Evolutionary conservation across 176 grass and related monocot species (phyloP).

Genomic region (Triticum urartu): DNA sequence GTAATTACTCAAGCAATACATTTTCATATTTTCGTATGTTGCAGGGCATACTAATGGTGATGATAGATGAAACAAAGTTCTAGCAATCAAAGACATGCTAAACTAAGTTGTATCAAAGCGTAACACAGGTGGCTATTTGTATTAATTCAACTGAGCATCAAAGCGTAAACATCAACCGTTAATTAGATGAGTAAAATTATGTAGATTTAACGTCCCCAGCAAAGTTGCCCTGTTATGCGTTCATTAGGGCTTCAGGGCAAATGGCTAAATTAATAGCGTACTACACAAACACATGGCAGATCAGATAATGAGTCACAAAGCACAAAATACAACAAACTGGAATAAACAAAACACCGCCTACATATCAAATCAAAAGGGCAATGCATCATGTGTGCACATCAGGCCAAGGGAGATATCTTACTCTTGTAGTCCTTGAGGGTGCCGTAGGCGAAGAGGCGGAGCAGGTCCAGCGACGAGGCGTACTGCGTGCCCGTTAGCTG

Average conservation of each 20-base stretch:
- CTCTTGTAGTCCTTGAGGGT: slow-evolving; percentile 97
- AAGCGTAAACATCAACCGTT: background rate
- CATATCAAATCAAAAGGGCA: background rate
- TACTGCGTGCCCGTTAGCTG: slow-evolving; percentile 83
- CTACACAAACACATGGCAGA: background rate
- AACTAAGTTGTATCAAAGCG: too few species aligned
- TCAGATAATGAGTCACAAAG: background rate
- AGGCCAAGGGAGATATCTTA: slow-evolving; percentile 32
- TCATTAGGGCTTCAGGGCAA: background rate
- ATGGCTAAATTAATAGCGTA: background rate
- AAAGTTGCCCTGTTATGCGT: background rate
- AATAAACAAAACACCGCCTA: background rate
- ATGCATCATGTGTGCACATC: background rate
- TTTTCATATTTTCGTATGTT: background rate
- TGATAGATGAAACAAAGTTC: slow-evolving; percentile 15
- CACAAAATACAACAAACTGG: background rate
- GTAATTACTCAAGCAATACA: background rate
- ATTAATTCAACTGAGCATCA: background rate
- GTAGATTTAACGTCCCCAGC: background rate
- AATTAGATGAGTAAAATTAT: background rate
- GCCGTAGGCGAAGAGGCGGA: slow-evolving; percentile 93
- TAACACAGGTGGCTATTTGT: background rate
- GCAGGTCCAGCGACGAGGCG: slow-evolving; percentile 84
- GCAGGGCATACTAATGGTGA: background rate
- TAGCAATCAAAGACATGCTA: background rate